These are phyloP conservation scores for Calonectria pauciramosa DNA, from an alignment of 2,329 filamentous ascomycete genomes.

Conservation along the genomic window DNA sequence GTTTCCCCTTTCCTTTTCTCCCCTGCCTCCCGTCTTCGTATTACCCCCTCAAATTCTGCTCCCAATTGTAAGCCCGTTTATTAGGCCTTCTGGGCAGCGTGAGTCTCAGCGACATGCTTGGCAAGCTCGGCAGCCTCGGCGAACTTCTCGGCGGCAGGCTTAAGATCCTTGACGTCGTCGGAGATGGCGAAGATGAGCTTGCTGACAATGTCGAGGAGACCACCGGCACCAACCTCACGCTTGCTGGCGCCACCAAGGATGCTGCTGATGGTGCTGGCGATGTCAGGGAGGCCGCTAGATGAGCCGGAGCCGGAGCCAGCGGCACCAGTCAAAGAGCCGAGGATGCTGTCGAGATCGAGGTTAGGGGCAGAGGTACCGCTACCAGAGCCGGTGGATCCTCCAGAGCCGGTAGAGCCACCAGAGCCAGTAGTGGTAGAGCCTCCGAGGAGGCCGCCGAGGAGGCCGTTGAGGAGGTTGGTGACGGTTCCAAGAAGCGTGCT, in stretches of 20 bases:
- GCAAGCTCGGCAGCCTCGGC: neutral
- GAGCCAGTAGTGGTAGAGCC: neutral
- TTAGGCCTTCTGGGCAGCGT: neutral
- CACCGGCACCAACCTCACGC: neutral
- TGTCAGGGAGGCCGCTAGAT: neutral
- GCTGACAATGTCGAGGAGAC: neutral
- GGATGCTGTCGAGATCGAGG: neutral
- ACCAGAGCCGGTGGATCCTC: neutral
- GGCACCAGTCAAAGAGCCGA: neutral
- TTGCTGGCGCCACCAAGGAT: conserved; percentile 6
- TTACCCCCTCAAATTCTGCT: neutral
- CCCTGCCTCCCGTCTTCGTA: no score
- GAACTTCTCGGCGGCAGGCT: neutral
- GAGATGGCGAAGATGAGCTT: conserved; percentile 4
- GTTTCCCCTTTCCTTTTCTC: neutral
- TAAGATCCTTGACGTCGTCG: neutral
- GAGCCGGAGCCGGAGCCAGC: neutral
- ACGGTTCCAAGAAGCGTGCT: neutral
- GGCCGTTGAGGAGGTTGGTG: neutral
- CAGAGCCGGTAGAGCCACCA: neutral
- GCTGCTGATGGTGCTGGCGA: neutral
- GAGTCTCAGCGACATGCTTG: neutral
- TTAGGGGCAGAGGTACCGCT: neutral
- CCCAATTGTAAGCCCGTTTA: neutral
- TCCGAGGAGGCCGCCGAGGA: neutral